Evolutionary conservation across 805 yeast species (phyloP).

Genomic region (Jamesozyma piceae): DNA sequence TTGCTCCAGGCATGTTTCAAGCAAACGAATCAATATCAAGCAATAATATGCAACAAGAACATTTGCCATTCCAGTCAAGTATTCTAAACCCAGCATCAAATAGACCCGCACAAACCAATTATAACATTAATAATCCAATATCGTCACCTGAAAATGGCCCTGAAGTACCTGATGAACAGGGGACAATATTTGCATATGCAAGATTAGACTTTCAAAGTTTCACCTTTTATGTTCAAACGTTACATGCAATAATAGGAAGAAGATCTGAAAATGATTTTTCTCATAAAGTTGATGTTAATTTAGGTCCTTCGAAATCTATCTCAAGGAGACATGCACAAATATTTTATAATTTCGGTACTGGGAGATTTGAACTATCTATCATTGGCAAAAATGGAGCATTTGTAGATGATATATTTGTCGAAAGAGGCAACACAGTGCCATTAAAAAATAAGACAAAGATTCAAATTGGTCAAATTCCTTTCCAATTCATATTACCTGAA

Average conservation of each 20-base stretch:
- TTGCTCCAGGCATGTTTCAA: conserved; percentile 24
- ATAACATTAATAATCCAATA: background rate
- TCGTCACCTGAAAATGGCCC: background rate
- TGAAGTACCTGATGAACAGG: conserved; percentile 23
- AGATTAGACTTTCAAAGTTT: conserved; percentile 83
- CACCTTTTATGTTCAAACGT: conserved; percentile 91
- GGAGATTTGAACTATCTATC: conserved; percentile 82
- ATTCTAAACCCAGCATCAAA: background rate
- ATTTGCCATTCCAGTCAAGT: background rate
- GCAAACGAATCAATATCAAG: conserved; percentile 10
- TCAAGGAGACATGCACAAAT: conserved; percentile 92
- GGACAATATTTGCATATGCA: conserved; percentile 46
- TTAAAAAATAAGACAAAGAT: conserved; percentile 70
- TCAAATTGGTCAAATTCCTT: conserved; percentile 88
- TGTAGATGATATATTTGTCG: conserved; percentile 84
- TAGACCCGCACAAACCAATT: background rate
- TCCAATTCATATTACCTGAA: conserved; percentile 77
- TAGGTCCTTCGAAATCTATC: conserved; percentile 86
- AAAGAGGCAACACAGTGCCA: conserved; percentile 86
- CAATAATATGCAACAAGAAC: background rate
- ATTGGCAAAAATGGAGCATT: conserved; percentile 95
- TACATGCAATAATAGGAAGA: conserved; percentile 90
- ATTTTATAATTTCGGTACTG: conserved; percentile 93
- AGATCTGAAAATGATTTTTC: conserved; percentile 61
- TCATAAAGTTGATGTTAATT: conserved; percentile 81